These are phyloP conservation scores for Pyricularia grisea DNA, from an alignment of 2,329 filamentous ascomycete species.

Conservation along the genomic window DNA sequence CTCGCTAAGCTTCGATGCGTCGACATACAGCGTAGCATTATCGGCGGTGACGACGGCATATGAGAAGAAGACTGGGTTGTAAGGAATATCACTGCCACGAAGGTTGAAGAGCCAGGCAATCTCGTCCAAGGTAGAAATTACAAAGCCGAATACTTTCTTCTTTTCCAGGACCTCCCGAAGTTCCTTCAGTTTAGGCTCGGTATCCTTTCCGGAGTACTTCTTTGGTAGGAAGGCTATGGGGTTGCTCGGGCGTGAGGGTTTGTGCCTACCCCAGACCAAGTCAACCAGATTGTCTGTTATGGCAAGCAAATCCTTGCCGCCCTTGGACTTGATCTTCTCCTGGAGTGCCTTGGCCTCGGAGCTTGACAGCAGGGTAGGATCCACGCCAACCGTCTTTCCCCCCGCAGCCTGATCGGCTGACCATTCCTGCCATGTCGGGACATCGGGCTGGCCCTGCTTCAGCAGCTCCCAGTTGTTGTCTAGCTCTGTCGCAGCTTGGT, in stretches of 20 bases:
- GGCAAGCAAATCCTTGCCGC: constrained; percentile 66
- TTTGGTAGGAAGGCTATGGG: constrained; percentile 62
- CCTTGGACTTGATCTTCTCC: constrained; percentile 80
- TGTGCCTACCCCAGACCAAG: constrained; percentile 68
- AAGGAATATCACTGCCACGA: constrained; percentile 88
- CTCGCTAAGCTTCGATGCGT: constrained; percentile 64
- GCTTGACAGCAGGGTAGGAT: constrained; percentile 75
- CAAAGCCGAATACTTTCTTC: constrained; percentile 77
- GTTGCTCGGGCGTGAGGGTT: constrained; percentile 67
- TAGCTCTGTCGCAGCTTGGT: constrained; percentile 84
- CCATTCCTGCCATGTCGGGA: constrained; percentile 98
- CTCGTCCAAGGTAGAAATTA: constrained; percentile 93
- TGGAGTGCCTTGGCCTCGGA: constrained; percentile 56
- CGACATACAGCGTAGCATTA: constrained; percentile 72
- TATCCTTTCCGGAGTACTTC: constrained; percentile 73
- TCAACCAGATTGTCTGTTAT: constrained; percentile 84
- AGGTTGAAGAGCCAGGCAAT: constrained; percentile 98
- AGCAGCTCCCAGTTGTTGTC: constrained; percentile 85
- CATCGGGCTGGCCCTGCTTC: constrained; percentile 88
- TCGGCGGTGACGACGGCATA: constrained; percentile 81
- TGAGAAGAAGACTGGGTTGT: constrained; percentile 97
- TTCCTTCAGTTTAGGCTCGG: constrained; percentile 73
- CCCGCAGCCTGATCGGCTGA: constrained; percentile 74
- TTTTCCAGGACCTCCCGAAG: constrained; percentile 86
- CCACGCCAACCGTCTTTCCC: constrained; percentile 83